A percentile compares a stretch with the other conserved stretches of the same genome.
Conservation (phyloP, 441 rosid genomes). For the Francoa sonchifolia region DNA sequence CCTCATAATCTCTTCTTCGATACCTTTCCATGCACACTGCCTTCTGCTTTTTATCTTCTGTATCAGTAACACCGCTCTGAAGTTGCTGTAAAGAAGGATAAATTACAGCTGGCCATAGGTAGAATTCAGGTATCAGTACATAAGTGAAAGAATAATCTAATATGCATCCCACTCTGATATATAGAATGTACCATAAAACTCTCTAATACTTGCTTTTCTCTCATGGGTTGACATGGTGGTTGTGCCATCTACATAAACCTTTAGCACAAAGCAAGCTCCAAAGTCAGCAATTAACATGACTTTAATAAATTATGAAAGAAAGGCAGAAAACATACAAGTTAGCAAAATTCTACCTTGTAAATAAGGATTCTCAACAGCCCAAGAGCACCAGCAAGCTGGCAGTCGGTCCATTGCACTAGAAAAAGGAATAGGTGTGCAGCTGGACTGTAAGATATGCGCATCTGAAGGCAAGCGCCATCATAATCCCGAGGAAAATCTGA, state of each 20-base stretch:
- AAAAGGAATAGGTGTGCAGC: conserved; percentile 55
- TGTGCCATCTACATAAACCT: conserved; percentile 59
- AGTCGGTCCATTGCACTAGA: conserved; percentile 64
- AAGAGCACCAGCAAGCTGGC: conserved; percentile 63
- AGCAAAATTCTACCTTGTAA: conserved; percentile 30
- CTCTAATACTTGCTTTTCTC: conserved; percentile 56
- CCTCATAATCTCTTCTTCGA: conserved; percentile 39
- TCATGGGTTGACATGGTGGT: conserved; percentile 59
- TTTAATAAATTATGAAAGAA: no score
- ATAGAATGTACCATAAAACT: conserved; percentile 41
- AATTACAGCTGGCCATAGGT: conserved; percentile 36
- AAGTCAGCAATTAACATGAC: conserved; percentile 5
- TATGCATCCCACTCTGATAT: no score
- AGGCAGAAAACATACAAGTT: neutral
- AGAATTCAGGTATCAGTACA: conserved; percentile 7
- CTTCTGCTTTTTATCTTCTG: conserved; percentile 46
- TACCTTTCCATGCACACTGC: conserved; percentile 41
- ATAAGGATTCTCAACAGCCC: conserved; percentile 56
- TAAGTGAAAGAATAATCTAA: no score
- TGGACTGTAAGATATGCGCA: conserved; percentile 61
- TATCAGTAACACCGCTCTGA: conserved; percentile 44
- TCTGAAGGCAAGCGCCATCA: conserved; percentile 63
- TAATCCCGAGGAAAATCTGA: conserved; percentile 50
- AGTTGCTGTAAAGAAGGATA: conserved; percentile 58
- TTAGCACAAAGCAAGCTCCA: conserved; percentile 1